Base-by-base conservation (phyloP, 495 filamentous ascomycete species). In the Penicillium turbatum region DNA sequence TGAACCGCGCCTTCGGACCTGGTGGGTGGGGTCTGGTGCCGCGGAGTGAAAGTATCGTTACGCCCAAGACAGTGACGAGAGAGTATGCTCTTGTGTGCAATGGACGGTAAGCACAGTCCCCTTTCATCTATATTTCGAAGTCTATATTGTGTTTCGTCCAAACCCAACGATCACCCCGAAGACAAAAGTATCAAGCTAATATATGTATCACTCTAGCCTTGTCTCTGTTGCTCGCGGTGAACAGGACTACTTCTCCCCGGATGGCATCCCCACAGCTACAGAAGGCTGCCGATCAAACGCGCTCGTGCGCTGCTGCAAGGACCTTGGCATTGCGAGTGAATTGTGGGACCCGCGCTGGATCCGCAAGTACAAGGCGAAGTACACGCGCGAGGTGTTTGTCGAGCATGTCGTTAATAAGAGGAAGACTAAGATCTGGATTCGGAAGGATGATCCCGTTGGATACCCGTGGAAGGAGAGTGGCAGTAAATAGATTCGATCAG, bases 201-300 rank as follows among this genome's bases (percentile, higher is more conserved):
- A 50, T 51, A 21, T 21, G 48, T 56, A 11, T 3, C 21, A 27
- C 49, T 34, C 31, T 50, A 95, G 92, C 39, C 83, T 97, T 49
- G 87, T 98, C 26, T 92, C 87, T 19, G 86, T 97, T 47, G 91
- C 93, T 1, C 86, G 95, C 46, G 93, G 93, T 66, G 95, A 97
- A 70, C 91, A 96, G 71, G 84, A 90, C 53, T 98, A 97, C 71
- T 98, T 97, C 72, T 84, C 82, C 48, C 84, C 89, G 11, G 90
- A 95, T 50, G 89, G 88, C 41, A 93, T 98, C 53, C 90, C 93
- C n/a, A 97, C 92, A 2, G 93, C 95, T 0, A 92, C 91, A 29
- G 93, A 98, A 70, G 93, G 93, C 16, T 95, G 90, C 76, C 95
- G 96, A 68, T 96, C 90, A 15, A 98, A 97, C 68, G 93, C 93